Base-by-base conservation (phyloP, 805 yeast species). In the Candida verbasci region DNA sequence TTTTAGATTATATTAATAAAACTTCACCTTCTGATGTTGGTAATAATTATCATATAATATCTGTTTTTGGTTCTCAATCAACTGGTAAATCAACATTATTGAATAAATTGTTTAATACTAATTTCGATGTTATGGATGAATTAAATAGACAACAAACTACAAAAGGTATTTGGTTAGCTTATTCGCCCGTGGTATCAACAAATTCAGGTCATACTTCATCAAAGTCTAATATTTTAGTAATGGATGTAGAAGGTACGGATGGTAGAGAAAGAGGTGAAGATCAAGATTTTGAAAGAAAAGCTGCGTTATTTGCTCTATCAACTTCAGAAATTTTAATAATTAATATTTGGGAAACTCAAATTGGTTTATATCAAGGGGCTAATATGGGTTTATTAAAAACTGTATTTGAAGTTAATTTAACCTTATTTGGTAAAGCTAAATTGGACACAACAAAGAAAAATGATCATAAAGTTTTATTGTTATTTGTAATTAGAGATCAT, bases 201-300 rank as follows among this genome's bases (percentile, higher is more conserved):
- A 36, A 38, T 3, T 24, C 33, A 2, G 24, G 39, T 9, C 39
- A 45, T 22, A 35, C 31, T 10, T 15, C 39, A 9, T 31, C 33
- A n/a, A 32, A 35, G 14, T 53, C 57, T 18, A 69, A 78, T 44
- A 68, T 87, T 9, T 72, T 86, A 43, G 94, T 93, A 2, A 74
- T 93, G 74, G 98, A 93, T 55, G 97, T 93, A n/a, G 98, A 93
- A 62, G 98, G 98, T 33, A 89, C 97, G 1, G 98, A 93, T 63
- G 97, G 98, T 33, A 75, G 96, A 42, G 98, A 93, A 62, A 76
- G 97, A 38, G 97, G 97, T 17, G 98, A 93, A 51, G 97, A 93
- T 60, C 97, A 93, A 60, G 98, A 93, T 61, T 93, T 93, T 58
- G 98, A 93, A 61, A 76, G 98, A 40, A 93, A 93, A 49, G 89